phyloP scores from a whole-genome alignment of 1,139 yeast species.

The Scheffersomyces stambukii region DNA sequence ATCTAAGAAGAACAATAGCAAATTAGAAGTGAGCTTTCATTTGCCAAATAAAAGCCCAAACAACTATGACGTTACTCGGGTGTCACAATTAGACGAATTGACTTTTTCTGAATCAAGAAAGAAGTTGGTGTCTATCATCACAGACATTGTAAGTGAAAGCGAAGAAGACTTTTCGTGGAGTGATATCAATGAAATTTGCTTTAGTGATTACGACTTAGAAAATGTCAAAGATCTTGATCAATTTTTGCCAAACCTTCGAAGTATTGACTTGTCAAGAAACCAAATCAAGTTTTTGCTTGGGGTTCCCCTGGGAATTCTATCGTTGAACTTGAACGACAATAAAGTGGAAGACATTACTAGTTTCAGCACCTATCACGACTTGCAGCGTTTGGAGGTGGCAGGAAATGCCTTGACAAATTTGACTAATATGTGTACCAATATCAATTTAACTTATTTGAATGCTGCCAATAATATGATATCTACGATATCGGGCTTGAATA shows the following conservation, averaged over 20 bases:
- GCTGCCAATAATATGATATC: slow-evolving; percentile 29
- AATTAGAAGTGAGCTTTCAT: slow-evolving; percentile 41
- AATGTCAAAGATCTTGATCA: slow-evolving; percentile 41
- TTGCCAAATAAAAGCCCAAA: slow-evolving; percentile 14
- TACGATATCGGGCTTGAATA: slow-evolving; percentile 34
- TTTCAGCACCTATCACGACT: slow-evolving; percentile 33
- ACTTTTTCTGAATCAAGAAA: slow-evolving; percentile 49
- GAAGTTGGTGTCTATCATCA: slow-evolving; percentile 44
- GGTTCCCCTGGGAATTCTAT: slow-evolving; percentile 35
- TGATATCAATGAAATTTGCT: slow-evolving; percentile 29
- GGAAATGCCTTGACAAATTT: slow-evolving; percentile 34
- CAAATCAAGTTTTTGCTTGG: slow-evolving; percentile 45
- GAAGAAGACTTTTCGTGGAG: slow-evolving; percentile 38
- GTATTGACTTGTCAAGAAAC: slow-evolving; percentile 40
- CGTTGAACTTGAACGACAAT: slow-evolving; percentile 35
- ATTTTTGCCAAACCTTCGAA: slow-evolving; percentile 41
- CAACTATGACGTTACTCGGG: slow-evolving; percentile 33
- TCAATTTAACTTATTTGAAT: slow-evolving; percentile 35
- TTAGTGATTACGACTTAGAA: slow-evolving; percentile 28
- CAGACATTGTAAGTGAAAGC: slow-evolving; percentile 33
- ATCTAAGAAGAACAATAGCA: slow-evolving; percentile 13
- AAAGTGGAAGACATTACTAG: slow-evolving; percentile 38
- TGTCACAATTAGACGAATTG: slow-evolving; percentile 41
- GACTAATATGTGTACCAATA: slow-evolving; percentile 25
- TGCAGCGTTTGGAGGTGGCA: slow-evolving; percentile 42